These are phyloP conservation scores for Avena sativa DNA, from an alignment of 176 grass and related monocot species.

Conservation along the genomic window DNA sequence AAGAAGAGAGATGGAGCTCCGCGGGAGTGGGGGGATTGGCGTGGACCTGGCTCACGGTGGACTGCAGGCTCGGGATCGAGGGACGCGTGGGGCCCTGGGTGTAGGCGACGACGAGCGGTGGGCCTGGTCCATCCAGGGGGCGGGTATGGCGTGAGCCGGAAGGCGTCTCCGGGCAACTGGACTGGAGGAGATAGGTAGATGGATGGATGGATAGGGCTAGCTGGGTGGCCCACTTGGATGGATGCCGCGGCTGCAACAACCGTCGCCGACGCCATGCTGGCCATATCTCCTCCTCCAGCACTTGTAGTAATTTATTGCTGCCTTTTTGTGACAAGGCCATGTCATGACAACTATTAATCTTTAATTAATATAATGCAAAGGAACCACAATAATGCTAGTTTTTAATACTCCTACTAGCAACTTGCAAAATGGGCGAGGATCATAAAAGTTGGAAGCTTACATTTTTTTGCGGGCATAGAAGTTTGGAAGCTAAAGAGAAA, in stretches of 20 bases:
- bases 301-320: neutral
- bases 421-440: neutral
- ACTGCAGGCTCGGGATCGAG: neutral
- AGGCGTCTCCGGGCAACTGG: neutral
- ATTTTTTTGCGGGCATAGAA: neutral
- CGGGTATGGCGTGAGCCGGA: slow-evolving; percentile 35
- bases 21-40: neutral
- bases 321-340: neutral
- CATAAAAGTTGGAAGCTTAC: neutral
- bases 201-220: slow-evolving; percentile 19
- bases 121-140: slow-evolving; percentile 10
- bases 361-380: neutral
- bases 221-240: slow-evolving; percentile 41
- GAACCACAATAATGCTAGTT: neutral
- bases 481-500: neutral
- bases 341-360: neutral
- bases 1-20: slow-evolving; percentile 36
- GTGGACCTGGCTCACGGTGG: slow-evolving; percentile 43
- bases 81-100: neutral
- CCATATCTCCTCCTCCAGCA: slow-evolving; percentile 11
- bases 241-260: slow-evolving; percentile 27
- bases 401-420: neutral
- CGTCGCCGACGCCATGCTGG: slow-evolving; percentile 22
- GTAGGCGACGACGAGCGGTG: neutral
- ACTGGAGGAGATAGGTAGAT: neutral